Base-by-base conservation (phyloP, 192 early-diverging fungal species). In the Coemansia sp. region DNA sequence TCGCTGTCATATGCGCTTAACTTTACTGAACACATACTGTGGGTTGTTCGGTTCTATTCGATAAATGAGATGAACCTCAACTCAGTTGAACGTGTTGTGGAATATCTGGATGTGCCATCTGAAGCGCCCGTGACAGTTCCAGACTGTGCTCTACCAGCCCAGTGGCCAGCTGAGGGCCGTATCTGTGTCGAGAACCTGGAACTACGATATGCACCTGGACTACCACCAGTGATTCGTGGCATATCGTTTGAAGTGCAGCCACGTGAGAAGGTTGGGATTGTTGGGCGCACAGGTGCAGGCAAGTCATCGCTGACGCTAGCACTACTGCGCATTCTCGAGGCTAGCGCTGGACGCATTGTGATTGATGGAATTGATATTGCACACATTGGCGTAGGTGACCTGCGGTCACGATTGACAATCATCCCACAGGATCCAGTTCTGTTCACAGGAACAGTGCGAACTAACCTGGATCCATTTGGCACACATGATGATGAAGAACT, bases 381-480 rank as follows among this genome's bases (percentile, higher is more conserved):
- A 2, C 70, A 84, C 28, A 84, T 97, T 51, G 86, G 90, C 46
- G 68, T 92, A 58, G 83, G 88, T 38, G 88, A 93, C 59, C 75
- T 97, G 72, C 86, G 95, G 21, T 73, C 77, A n/a, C 72, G 84
- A 15, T 49, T 97, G 55, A 90, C 92, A 2, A 88, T 97, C 49
- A 93, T 97, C 71, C 92, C 93, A 18, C 93, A 98, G 79, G 92
- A 93, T 26, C 92, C 92, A 14, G 84, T 93, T 8, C 64, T 89
- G 62, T 89, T 91, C 66, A 81, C 81, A 44, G 89, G 89, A 21
- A 87, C 87, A 5, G 63, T 95, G 20, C 82, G 93, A 6, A 87
- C 85, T 59, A 96, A 96, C 68, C 67, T 96, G 37, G 93, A 98
- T 68, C 93, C 93, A 20, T 90, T 93, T 66, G 76, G 71, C 44